phyloP scores from a whole-genome alignment of 2,329 filamentous ascomycete species.

The Pezicula carpinea region DNA sequence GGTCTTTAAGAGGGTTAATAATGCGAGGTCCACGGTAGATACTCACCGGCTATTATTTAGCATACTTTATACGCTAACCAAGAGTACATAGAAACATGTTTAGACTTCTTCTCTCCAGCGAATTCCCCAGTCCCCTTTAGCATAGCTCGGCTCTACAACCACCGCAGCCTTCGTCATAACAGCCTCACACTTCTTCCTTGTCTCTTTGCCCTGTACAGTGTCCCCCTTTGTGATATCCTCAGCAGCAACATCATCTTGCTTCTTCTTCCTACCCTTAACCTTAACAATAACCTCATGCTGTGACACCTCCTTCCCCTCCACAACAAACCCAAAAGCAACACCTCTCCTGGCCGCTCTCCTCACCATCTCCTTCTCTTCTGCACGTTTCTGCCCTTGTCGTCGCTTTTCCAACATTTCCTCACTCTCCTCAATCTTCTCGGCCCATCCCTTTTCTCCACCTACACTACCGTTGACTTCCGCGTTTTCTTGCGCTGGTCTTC shows the following conservation, averaged over 20 bases:
- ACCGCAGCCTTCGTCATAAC: slow-evolving; percentile 45
- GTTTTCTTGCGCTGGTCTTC: not conserved
- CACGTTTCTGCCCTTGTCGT: slow-evolving; percentile 1
- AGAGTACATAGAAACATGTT: no score
- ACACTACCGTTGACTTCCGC: not conserved
- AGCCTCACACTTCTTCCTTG: slow-evolving; percentile 49
- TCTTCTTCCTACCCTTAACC: not conserved
- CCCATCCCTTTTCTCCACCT: slow-evolving; percentile 1
- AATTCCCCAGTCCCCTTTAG: slow-evolving; percentile 56
- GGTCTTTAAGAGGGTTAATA: no score
- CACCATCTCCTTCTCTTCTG: slow-evolving; percentile 1
- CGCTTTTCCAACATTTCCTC: not conserved
- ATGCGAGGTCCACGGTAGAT: no score
- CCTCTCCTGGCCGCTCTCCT: not conserved
- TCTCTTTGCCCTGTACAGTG: not conserved
- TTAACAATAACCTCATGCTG: not conserved
- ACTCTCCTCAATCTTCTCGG: not conserved
- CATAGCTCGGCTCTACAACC: slow-evolving; percentile 55
- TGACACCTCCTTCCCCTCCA: not conserved
- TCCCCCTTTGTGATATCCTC: not conserved
- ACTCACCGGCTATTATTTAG: no score
- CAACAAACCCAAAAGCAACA: not conserved
- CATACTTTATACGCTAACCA: no score
- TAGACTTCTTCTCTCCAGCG: slow-evolving; percentile 45
- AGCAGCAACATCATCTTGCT: not conserved